Conservation (phyloP, 805 yeast genomes). For the Metschnikowia continentalis region DNA sequence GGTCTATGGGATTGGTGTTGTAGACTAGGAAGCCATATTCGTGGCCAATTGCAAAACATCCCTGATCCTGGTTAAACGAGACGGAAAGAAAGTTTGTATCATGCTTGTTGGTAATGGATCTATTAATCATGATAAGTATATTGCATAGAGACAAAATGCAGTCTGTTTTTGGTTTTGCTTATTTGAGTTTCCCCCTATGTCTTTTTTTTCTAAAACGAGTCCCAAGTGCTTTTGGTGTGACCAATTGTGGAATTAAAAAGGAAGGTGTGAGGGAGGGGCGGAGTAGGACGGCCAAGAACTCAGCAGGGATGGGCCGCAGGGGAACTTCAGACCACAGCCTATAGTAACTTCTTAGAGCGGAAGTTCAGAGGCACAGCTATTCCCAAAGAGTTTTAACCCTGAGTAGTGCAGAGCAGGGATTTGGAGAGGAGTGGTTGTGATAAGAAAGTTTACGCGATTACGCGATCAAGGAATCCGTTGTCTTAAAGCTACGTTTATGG, state of each 20-base stretch:
- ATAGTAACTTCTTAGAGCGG: background rate
- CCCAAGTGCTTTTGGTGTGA: background rate
- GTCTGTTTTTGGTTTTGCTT: too few species aligned
- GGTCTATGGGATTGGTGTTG: constrained; percentile 82
- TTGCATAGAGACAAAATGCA: background rate
- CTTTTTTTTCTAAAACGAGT: background rate
- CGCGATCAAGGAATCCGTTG: background rate
- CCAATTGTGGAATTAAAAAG: background rate
- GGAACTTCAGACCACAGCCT: background rate
- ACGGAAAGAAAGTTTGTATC: constrained; percentile 46
- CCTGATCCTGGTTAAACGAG: constrained; percentile 82
- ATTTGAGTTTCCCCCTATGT: background rate
- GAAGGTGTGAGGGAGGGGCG: background rate
- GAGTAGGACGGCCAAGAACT: background rate
- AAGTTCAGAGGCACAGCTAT: background rate
- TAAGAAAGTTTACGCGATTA: background rate
- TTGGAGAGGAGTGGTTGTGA: background rate
- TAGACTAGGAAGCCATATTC: constrained; percentile 81
- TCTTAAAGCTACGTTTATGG: background rate
- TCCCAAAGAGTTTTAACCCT: background rate
- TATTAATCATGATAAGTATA: background rate
- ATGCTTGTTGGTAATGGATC: background rate
- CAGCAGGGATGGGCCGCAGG: background rate
- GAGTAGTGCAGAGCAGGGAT: background rate
- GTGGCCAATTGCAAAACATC: constrained; percentile 82